These are phyloP conservation scores for Coniochaeta sp. DNA, from an alignment of 2,329 filamentous ascomycete species.

Conservation along the genomic window DNA sequence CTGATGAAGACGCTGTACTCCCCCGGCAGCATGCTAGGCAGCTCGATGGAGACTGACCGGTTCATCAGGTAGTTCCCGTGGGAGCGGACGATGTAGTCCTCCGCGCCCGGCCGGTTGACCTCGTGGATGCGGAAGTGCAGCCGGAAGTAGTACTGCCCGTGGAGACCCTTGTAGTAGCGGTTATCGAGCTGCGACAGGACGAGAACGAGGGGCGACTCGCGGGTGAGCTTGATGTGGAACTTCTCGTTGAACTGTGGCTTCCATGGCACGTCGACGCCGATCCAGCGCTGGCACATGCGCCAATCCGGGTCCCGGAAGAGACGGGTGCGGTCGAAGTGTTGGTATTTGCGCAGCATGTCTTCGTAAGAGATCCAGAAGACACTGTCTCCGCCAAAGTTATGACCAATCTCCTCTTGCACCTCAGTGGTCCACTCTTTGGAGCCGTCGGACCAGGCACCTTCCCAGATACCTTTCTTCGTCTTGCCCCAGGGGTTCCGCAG, in stretches of 20 bases:
- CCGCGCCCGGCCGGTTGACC: conserved; percentile 29
- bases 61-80: conserved; percentile 52
- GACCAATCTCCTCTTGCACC: conserved; percentile 64
- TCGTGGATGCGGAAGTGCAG: conserved; percentile 47
- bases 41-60: conserved; percentile 69
- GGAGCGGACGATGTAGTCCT: conserved; percentile 48
- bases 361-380: conserved; percentile 54
- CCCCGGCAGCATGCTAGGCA: conserved; percentile 62
- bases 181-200: conserved; percentile 50
- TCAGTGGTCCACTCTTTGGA: conserved; percentile 79
- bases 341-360: conserved; percentile 51
- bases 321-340: conserved; percentile 49
- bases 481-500: conserved; percentile 74
- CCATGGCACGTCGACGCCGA: conserved; percentile 43
- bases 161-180: conserved; percentile 48
- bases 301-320: conserved; percentile 48
- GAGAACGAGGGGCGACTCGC: conserved; percentile 42
- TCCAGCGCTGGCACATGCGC: conserved; percentile 38
- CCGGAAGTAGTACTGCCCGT: conserved; percentile 48
- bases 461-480: conserved; percentile 71
- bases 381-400: conserved; percentile 72
- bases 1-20: conserved; percentile 71
- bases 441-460: conserved; percentile 71
- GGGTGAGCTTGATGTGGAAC: conserved; percentile 42
- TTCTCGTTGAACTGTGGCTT: conserved; percentile 47